Percentiles rank a stretch among this genome's conserved stretches.
phyloP scores from a whole-genome alignment of 2,329 filamentous ascomycete species.

The Rasamsonia emersonii region DNA sequence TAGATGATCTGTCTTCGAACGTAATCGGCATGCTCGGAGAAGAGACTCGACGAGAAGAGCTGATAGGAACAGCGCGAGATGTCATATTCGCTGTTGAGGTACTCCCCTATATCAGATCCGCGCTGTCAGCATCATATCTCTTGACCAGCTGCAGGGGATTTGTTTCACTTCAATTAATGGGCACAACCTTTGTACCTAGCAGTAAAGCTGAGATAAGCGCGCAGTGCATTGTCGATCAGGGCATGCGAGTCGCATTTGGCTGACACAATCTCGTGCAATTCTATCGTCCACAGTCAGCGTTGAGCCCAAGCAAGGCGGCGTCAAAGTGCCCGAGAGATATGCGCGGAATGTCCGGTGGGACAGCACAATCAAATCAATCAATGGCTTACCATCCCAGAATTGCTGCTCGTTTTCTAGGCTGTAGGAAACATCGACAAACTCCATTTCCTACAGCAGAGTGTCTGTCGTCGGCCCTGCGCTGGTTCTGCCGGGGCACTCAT shows the following conservation, averaged over 20 bases:
- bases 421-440: constrained; percentile 57
- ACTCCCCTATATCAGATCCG: constrained; percentile 47
- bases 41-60: constrained; percentile 68
- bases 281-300: constrained; percentile 31
- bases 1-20: constrained; percentile 89
- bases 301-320: constrained; percentile 2
- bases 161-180: background rate
- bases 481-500: constrained; percentile 24
- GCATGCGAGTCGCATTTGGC: constrained; percentile 52
- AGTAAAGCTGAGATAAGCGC: constrained; percentile 73
- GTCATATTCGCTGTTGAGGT: constrained; percentile 68
- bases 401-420: constrained; percentile 70
- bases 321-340: background rate
- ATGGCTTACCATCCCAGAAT: constrained; percentile 72
- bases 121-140: constrained; percentile 3
- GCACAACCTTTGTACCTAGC: constrained; percentile 57
- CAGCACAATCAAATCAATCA: too few species aligned
- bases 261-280: constrained; percentile 58
- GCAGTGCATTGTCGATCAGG: constrained; percentile 74
- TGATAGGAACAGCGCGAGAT: constrained; percentile 70
- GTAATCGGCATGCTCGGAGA: constrained; percentile 67
- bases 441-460: constrained; percentile 44
- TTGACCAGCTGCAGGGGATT: too few species aligned
- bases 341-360: background rate
- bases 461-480: constrained; percentile 23